Conservation (phyloP, 768 basidiomycete genomes). For the Amyloporia xantha region DNA sequence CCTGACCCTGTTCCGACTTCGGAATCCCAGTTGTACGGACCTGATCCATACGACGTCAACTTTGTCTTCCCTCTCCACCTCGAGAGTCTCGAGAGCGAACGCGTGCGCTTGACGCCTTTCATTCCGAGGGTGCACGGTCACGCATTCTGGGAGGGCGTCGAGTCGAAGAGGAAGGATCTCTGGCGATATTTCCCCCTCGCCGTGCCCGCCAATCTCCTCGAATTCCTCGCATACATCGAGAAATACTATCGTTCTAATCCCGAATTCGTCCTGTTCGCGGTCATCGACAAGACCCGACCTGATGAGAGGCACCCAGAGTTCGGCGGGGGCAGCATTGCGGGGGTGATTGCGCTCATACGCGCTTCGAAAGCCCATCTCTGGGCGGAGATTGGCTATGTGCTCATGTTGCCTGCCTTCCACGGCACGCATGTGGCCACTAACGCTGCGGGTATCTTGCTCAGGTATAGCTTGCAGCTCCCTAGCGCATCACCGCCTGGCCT, state of each 20-base stretch:
- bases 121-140: constrained; percentile 30
- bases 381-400: constrained; percentile 34
- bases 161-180: constrained; percentile 18
- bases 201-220: constrained; percentile 11
- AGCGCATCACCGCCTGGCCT: constrained; percentile 23
- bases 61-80: constrained; percentile 29
- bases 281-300: constrained; percentile 33
- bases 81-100: constrained; percentile 27
- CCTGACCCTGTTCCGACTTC: neutral
- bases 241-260: constrained; percentile 12
- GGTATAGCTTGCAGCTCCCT: constrained; percentile 18
- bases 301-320: constrained; percentile 22
- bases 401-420: constrained; percentile 32
- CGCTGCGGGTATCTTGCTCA: constrained; percentile 28
- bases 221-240: constrained; percentile 19
- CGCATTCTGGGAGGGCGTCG: constrained; percentile 22
- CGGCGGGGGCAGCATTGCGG: constrained; percentile 29
- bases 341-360: constrained; percentile 32
- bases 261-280: constrained; percentile 26
- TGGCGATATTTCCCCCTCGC: constrained; percentile 28
- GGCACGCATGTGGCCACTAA: constrained; percentile 37
- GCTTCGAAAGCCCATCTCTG: constrained; percentile 23
- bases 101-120: constrained; percentile 34
- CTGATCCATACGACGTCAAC: constrained; percentile 34
- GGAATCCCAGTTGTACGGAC: constrained; percentile 16